A percentile compares a stretch with the other conserved stretches of the same genome.
These are phyloP conservation scores for Raffaelea albimanens DNA, from an alignment of 2,329 filamentous ascomycete genomes.

Conservation along the genomic window DNA sequence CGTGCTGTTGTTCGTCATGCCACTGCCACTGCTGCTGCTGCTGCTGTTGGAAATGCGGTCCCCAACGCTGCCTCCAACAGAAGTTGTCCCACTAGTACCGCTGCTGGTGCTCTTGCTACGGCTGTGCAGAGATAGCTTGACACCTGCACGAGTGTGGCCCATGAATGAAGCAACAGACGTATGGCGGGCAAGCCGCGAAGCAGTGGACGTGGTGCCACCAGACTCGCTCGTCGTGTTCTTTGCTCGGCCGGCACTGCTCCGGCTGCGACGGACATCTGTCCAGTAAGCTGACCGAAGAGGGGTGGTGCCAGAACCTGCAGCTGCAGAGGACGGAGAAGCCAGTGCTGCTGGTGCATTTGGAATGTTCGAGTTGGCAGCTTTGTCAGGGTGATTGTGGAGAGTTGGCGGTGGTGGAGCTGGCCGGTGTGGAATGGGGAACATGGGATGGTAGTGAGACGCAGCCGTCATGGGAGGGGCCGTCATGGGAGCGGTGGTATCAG, in stretches of 20 bases:
- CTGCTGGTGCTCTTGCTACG: constrained; percentile 12
- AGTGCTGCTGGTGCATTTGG: no score
- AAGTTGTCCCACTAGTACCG: constrained; percentile 2
- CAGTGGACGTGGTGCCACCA: not conserved
- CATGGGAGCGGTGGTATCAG: no score
- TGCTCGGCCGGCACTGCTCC: not conserved
- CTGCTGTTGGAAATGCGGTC: not conserved
- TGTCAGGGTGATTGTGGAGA: not conserved
- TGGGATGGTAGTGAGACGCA: no score
- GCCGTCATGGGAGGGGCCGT: no score
- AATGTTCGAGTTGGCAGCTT: not conserved
- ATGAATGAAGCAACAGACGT: not conserved
- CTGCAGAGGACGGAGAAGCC: no score
- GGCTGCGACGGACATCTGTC: not conserved
- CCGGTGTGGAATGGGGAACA: not conserved
- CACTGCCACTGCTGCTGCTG: not conserved
- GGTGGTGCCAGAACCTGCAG: not conserved
- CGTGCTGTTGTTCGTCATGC: not conserved
- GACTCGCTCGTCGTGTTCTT: no score
- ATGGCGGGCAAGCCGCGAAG: not conserved
- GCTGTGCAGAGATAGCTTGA: constrained; percentile 5
- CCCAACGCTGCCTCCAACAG: not conserved
- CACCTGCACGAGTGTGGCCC: not conserved
- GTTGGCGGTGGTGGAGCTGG: not conserved
- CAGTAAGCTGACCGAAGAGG: not conserved